These are phyloP conservation scores for Debaryomyces subglobosus DNA, from an alignment of 1,139 yeast species.

Conservation along the genomic window DNA sequence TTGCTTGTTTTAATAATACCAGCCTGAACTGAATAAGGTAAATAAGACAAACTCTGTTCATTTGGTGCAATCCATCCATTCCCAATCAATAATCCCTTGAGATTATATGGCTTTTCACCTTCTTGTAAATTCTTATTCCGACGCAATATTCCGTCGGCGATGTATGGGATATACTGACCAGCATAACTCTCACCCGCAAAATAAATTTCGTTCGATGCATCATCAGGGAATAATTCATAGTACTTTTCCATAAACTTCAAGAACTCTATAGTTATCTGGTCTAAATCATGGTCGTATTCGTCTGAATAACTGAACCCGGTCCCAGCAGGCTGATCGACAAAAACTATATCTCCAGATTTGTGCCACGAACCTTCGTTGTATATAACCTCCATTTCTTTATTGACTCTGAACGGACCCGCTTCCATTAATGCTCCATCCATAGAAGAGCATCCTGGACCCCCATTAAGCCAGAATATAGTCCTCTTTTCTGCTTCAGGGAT, in stretches of 20 bases:
- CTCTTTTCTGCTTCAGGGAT: constrained; percentile 35
- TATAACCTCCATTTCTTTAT: constrained; percentile 44
- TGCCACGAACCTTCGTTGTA: constrained; percentile 85
- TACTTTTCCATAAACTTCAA: constrained; percentile 67
- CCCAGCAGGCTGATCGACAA: constrained; percentile 94
- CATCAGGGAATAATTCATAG: constrained; percentile 75
- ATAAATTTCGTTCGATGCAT: constrained; percentile 62
- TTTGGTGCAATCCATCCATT: constrained; percentile 97
- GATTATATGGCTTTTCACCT: constrained; percentile 35
- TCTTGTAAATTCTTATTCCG: constrained; percentile 39
- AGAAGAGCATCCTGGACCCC: constrained; percentile 97
- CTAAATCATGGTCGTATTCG: constrained; percentile 60
- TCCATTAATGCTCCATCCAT: constrained; percentile 98
- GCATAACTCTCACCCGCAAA: constrained; percentile 97
- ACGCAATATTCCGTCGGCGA: constrained; percentile 64
- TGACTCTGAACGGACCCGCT: constrained; percentile 81
- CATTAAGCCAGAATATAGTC: constrained; percentile 86
- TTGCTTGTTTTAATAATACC: constrained; percentile 53
- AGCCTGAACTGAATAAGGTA: constrained; percentile 68
- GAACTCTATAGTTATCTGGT: constrained; percentile 62
- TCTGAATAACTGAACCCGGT: constrained; percentile 81
- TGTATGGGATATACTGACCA: constrained; percentile 93
- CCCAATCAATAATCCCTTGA: constrained; percentile 79
- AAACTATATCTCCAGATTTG: constrained; percentile 73
- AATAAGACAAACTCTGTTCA: constrained; percentile 77